Percentiles rank a stretch among this genome's conserved stretches.
phyloP scores from a whole-genome alignment of 2,329 filamentous ascomycete genomes.

The Pseudogymnoascus verrucosus region DNA sequence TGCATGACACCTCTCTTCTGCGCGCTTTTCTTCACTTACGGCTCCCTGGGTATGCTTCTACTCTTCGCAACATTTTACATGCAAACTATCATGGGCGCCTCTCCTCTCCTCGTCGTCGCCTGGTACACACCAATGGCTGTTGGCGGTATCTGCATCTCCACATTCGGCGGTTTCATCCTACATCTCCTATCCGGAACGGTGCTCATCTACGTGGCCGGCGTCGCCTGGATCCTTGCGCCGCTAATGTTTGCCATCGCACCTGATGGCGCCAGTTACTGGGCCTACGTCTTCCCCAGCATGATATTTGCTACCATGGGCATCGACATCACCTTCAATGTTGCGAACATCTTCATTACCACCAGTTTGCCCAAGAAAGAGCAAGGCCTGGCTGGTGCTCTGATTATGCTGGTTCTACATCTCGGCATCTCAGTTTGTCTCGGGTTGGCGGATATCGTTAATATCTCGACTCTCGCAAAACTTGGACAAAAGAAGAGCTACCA shows the following conservation, averaged over 20 bases:
- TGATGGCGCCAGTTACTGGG: constrained; percentile 44
- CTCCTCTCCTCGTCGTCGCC: constrained; percentile 47
- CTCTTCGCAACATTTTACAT: constrained; percentile 64
- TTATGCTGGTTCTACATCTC: constrained; percentile 63
- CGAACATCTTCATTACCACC: constrained; percentile 71
- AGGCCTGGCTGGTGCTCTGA: constrained; percentile 62
- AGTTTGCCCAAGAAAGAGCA: constrained; percentile 58
- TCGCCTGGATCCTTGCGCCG: constrained; percentile 43
- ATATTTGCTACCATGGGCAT: constrained; percentile 62
- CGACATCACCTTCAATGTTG: constrained; percentile 67
- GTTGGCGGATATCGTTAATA: constrained; percentile 57
- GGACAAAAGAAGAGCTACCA: constrained; percentile 49
- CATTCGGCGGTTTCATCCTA: constrained; percentile 46
- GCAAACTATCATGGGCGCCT: constrained; percentile 42
- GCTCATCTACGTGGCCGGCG: constrained; percentile 43
- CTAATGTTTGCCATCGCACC: constrained; percentile 48
- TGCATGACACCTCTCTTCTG: constrained; percentile 58
- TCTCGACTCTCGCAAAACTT: constrained; percentile 28
- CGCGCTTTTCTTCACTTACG: constrained; percentile 59
- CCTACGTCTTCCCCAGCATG: constrained; percentile 65
- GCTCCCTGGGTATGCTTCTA: constrained; percentile 59
- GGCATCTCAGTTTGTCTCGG: constrained; percentile 66
- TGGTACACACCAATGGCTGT: constrained; percentile 59
- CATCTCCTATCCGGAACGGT: constrained; percentile 46
- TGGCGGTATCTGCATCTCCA: constrained; percentile 62